Percentiles rank a stretch among this genome's conserved stretches.
These are phyloP conservation scores for Pseudogymnoascus sp. DNA, from an alignment of 2,329 filamentous ascomycete species.

Conservation along the genomic window DNA sequence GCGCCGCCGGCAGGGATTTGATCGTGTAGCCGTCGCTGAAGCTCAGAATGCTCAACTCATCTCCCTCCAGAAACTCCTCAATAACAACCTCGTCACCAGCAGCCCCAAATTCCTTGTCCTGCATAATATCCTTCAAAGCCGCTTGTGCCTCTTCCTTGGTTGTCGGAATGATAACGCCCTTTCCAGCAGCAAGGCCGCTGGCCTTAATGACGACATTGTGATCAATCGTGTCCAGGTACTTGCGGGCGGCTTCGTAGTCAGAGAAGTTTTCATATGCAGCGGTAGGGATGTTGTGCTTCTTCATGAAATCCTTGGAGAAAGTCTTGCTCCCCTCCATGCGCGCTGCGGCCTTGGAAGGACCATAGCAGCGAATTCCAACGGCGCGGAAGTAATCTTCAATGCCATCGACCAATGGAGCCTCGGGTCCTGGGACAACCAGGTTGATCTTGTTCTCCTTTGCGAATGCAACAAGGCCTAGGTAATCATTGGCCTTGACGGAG, in stretches of 20 bases:
- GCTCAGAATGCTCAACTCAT: conserved; percentile 84
- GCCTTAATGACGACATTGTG: conserved; percentile 90
- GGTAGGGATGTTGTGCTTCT: conserved; percentile 79
- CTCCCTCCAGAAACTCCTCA: conserved; percentile 84
- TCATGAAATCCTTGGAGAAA: conserved; percentile 98
- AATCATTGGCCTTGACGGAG: conserved; percentile 63
- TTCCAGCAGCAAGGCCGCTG: conserved; percentile 82
- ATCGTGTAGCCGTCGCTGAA: conserved; percentile 87
- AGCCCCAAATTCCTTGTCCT: conserved; percentile 73
- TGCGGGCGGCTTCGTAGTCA: conserved; percentile 60
- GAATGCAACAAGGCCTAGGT: conserved; percentile 63
- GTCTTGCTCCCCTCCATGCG: conserved; percentile 94
- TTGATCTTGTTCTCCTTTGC: conserved; percentile 64
- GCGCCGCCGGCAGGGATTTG: conserved; percentile 75
- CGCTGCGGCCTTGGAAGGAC: conserved; percentile 75
- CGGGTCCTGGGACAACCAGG: conserved; percentile 78
- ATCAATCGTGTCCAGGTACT: conserved; percentile 62
- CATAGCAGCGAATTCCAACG: conserved; percentile 72
- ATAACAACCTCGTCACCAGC: conserved; percentile 91
- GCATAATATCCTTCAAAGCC: conserved; percentile 84
- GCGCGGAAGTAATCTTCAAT: conserved; percentile 70
- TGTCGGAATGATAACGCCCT: conserved; percentile 70
- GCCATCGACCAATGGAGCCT: conserved; percentile 80
- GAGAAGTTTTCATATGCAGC: conserved; percentile 85
- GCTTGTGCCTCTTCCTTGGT: conserved; percentile 73